phyloP scores from a whole-genome alignment of 108 stramenopile genomes.

The Ochromonas danica region DNA sequence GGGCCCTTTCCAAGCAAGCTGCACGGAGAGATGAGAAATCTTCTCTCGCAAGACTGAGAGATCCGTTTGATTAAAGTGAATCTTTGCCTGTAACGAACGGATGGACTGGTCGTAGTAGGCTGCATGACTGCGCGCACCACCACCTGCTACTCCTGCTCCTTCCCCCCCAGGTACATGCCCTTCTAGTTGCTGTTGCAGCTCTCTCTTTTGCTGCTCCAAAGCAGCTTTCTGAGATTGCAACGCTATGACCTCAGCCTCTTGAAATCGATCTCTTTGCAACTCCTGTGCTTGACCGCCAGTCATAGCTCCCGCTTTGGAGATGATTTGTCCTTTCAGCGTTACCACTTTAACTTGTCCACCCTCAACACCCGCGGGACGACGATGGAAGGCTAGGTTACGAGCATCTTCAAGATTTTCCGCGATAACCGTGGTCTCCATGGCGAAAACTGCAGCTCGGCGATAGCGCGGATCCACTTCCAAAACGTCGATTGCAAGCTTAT shows the following conservation, averaged over 20 bases:
- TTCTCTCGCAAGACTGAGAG: conserved; percentile 1
- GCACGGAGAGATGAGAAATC: no score
- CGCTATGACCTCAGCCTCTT: not conserved
- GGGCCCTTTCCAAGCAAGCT: no score
- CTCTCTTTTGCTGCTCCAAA: not conserved
- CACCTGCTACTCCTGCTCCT: no score
- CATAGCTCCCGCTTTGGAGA: conserved; percentile 10
- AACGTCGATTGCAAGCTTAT: no score
- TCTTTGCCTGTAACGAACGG: not conserved
- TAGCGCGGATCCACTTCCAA: not conserved
- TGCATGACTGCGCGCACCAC: not conserved
- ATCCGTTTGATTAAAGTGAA: conserved; percentile 1
- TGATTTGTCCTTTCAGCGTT: conserved; percentile 22
- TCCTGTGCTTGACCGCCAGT: conserved; percentile 6
- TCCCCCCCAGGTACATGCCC: no score
- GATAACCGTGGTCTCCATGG: not conserved
- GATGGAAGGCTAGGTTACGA: not conserved
- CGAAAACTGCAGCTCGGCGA: not conserved
- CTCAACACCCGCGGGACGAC: no score
- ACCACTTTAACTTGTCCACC: conserved; percentile 30
- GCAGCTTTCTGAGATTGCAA: not conserved
- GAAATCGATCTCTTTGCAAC: not conserved
- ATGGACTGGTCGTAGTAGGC: not conserved
- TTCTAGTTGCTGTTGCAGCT: not conserved
- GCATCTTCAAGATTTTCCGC: conserved; percentile 22